Evolutionary conservation across 2,329 filamentous ascomycete species (phyloP).

Genomic region (Botrytis galanthina): DNA sequence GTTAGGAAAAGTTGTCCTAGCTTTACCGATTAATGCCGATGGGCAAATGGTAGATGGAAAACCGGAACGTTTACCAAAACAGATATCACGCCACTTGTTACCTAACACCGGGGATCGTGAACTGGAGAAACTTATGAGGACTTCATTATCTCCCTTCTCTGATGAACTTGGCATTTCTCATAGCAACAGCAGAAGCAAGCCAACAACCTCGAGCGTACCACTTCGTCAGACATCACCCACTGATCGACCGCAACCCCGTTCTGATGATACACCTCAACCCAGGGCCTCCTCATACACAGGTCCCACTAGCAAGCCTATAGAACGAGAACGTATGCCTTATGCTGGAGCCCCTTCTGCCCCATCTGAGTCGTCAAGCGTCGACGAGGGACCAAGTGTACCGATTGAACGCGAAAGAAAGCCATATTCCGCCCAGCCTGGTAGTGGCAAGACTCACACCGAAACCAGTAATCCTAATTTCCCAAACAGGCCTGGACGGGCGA

Average conservation of each 20-base stretch:
- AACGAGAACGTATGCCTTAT: constrained; percentile 42
- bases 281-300: constrained; percentile 29
- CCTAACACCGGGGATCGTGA: constrained; percentile 57
- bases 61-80: constrained; percentile 73
- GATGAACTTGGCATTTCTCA: constrained; percentile 46
- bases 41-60: constrained; percentile 59
- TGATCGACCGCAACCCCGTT: constrained; percentile 26
- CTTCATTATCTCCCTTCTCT: constrained; percentile 52
- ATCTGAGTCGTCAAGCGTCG: constrained; percentile 42
- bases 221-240: constrained; percentile 31
- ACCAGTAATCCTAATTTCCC: constrained; percentile 26
- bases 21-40: constrained; percentile 63
- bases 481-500: constrained; percentile 26
- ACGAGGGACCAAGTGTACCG: constrained; percentile 43
- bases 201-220: constrained; percentile 32
- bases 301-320: constrained; percentile 37
- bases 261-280: constrained; percentile 29
- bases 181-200: constrained; percentile 41
- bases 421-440: constrained; percentile 58
- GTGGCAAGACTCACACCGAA: constrained; percentile 55
- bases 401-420: constrained; percentile 66
- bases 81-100: constrained; percentile 71
- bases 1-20: constrained; percentile 63
- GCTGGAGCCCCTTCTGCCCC: constrained; percentile 33
- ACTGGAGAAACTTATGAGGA: constrained; percentile 58